A percentile compares a stretch with the other conserved stretches of the same genome.
phyloP scores from a whole-genome alignment of 2,329 filamentous ascomycete species.

The Monilinia fructicola region DNA sequence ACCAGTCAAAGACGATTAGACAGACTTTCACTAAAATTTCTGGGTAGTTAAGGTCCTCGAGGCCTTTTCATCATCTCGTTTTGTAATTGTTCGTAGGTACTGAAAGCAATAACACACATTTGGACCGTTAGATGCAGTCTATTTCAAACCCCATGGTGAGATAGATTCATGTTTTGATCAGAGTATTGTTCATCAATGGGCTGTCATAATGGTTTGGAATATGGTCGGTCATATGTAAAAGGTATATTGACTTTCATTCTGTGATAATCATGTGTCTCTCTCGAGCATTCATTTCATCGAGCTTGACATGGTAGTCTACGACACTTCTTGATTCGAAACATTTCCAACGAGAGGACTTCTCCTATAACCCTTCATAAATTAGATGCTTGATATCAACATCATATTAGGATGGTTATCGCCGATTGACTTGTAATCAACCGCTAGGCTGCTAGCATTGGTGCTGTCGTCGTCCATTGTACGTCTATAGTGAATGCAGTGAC shows the following conservation, averaged over 20 bases:
- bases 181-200: not conserved
- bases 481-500: not conserved
- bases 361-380: not conserved
- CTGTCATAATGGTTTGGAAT: not conserved
- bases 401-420: not conserved
- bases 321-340: not conserved
- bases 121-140: not conserved
- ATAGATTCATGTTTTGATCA: not conserved
- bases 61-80: no score
- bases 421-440: not conserved
- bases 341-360: not conserved
- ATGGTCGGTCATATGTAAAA: not conserved
- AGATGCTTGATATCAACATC: not conserved
- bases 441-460: not conserved
- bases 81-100: no score
- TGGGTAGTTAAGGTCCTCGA: no score
- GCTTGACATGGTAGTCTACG: not conserved
- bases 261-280: not conserved
- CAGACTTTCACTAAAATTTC: no score
- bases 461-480: not conserved
- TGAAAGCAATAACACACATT: no score
- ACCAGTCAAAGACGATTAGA: constrained; percentile 5
- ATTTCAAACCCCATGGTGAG: not conserved
- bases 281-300: not conserved
- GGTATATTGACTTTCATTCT: not conserved